Evolutionary conservation across 441 rosid species (phyloP), one percentile per base, ranked within the genome.

Genomic region (Croton setiger): DNA sequence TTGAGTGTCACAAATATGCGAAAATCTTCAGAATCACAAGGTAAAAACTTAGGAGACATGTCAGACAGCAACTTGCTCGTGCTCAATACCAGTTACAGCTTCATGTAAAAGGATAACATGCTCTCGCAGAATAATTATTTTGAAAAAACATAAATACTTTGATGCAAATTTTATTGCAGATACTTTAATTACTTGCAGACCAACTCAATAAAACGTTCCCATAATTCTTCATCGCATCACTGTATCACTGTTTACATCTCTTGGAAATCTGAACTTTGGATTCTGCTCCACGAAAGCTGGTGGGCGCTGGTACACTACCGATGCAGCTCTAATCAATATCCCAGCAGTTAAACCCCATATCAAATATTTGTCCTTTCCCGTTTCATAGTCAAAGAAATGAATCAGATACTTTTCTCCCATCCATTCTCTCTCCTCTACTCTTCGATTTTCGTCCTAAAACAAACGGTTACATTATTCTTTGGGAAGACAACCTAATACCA

Each of bases 311-410:
- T 80, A 90, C 62, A 87, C 88, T 15, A 90, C 85, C 7, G 97
- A 88, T 63, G 99, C 99, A 45, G 94, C 92, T 81, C 84, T 86
- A 70, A 94, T 92, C 84, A 94, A 77, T 55, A 94, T 81, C 67
- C 92, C 88, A 1, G 99, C 99, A 31, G 99, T 94, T 76, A 94
- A 78, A 66, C 97, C 99, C 96, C 96, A 94, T 71, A 90, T 86
- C 76, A 84, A 49, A 64, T 80, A 86, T 74, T 87, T 85, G 44
- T 86, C 81, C 51, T 79, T 79, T 65, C 69, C 82, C 0, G 81
- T 69, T 80, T 79, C 84, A 58, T 88, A 90, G 75, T 92, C 87
- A 66, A 94, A 94, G 71, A 61, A 85, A 72, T 94, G 96, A 70
- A 94, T 20, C 64, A 87, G 79, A 82, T 81, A 92, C 82, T 88